A percentile compares a stretch with the other conserved stretches of the same genome.
phyloP scores from a whole-genome alignment of 2,329 filamentous ascomycete species.

The Colletotrichum brevisporum region DNA sequence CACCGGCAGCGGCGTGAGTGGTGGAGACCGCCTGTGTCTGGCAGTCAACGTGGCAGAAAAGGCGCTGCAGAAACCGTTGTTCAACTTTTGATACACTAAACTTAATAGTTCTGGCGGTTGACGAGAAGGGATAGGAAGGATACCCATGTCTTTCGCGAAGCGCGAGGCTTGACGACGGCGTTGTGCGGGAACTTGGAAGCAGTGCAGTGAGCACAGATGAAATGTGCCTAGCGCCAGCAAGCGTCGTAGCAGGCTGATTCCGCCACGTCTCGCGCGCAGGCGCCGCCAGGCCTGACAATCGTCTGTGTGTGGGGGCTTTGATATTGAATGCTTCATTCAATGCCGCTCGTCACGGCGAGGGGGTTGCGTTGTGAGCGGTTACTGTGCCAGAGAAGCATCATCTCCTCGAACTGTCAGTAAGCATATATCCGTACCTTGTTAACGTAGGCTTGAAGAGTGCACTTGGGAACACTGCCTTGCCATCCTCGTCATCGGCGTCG shows the following conservation, averaged over 20 bases:
- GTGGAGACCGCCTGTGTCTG: too few species aligned
- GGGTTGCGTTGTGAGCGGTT: too few species aligned
- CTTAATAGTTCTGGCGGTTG: too few species aligned
- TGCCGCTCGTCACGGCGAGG: constrained; percentile 17
- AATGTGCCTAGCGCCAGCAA: constrained; percentile 17
- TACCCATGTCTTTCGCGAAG: constrained; percentile 12
- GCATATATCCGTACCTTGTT: background rate
- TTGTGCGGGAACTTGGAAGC: background rate
- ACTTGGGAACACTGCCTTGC: background rate
- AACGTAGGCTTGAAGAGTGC: background rate
- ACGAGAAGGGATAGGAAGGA: constrained; percentile 21
- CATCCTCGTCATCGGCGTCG: constrained; percentile 6
- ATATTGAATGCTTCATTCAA: constrained; percentile 20
- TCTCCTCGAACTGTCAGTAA: background rate
- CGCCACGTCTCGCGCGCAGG: constrained; percentile 11
- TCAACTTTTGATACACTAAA: too few species aligned
- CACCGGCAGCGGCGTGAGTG: too few species aligned
- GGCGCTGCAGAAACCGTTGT: too few species aligned
- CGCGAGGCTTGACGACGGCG: constrained; percentile 8
- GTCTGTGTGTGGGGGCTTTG: too few species aligned
- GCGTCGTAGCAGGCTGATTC: constrained; percentile 12
- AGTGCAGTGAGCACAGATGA: constrained; percentile 17
- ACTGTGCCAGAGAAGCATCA: background rate
- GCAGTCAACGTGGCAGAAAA: too few species aligned
- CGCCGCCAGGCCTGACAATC: constrained; percentile 14